Conservation (phyloP, 345 rosid genomes). For the Populus pruinosa region DNA sequence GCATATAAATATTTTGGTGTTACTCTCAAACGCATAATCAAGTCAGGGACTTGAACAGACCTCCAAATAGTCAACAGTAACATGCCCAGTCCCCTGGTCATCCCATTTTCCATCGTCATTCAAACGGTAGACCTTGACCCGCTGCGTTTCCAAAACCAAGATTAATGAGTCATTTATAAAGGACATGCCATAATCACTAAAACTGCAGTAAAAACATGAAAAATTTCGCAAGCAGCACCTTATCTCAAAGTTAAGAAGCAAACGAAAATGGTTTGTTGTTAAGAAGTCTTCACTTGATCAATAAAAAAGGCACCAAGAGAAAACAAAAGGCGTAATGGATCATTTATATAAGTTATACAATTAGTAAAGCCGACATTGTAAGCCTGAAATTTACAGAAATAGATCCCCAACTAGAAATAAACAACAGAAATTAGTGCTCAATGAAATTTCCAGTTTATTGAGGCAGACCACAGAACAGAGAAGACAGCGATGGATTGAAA, state of each 20-base stretch:
- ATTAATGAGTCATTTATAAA: not conserved
- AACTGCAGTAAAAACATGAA: not conserved
- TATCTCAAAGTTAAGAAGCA: not conserved
- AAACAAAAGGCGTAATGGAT: not conserved
- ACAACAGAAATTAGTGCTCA: no score
- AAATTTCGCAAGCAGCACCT: not conserved
- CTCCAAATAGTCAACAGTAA: slow-evolving; percentile 79
- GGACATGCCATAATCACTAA: not conserved
- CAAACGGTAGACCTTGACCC: slow-evolving; percentile 79
- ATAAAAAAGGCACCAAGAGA: not conserved
- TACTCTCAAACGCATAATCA: not conserved
- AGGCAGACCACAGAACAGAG: no score
- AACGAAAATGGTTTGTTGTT: not conserved
- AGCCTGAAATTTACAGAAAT: not conserved
- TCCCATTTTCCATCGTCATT: slow-evolving; percentile 89
- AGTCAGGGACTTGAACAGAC: slow-evolving; percentile 36
- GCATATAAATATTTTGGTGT: not conserved
- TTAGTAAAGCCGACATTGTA: not conserved
- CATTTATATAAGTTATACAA: not conserved
- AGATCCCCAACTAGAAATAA: not conserved
- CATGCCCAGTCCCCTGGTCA: slow-evolving; percentile 91
- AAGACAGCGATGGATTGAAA: not conserved
- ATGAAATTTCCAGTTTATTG: no score
- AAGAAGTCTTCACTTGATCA: not conserved
- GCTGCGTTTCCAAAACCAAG: slow-evolving; percentile 39